Evolutionary conservation across 179 eudicot species (phyloP).

Genomic region (Amaranthus tricolor): DNA sequence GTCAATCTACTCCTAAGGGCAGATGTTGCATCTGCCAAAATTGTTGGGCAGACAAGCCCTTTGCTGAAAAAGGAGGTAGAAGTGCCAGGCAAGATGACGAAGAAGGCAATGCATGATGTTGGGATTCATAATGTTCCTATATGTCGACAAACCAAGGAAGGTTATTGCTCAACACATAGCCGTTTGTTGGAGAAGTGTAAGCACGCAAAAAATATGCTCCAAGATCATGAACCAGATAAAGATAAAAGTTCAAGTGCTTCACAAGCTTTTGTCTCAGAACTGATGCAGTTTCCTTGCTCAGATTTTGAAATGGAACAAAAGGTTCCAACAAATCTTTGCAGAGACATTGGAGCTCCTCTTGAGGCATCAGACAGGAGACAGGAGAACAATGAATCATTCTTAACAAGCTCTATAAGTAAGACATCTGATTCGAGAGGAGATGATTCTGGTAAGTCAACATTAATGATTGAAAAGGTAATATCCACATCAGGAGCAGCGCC

Average conservation of each 20-base stretch:
- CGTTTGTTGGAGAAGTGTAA: slow-evolving; percentile 27
- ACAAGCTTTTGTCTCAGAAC: slow-evolving; percentile 11
- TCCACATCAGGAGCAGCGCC: slow-evolving; percentile 22
- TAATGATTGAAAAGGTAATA: slow-evolving; percentile 12
- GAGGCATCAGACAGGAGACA: slow-evolving; percentile 12
- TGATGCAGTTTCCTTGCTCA: slow-evolving; percentile 21
- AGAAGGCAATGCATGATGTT: slow-evolving; percentile 24
- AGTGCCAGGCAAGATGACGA: slow-evolving; percentile 31
- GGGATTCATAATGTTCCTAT: slow-evolving; percentile 8
- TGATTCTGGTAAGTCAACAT: slow-evolving; percentile 10
- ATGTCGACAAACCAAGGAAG: slow-evolving; percentile 21
- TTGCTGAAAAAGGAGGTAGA: slow-evolving; percentile 36
- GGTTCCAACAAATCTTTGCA: slow-evolving; percentile 8
- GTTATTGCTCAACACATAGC: slow-evolving; percentile 22
- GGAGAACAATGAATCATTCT: background rate
- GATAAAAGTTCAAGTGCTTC: slow-evolving; percentile 22
- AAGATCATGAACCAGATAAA: slow-evolving; percentile 21
- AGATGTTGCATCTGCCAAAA: slow-evolving; percentile 35
- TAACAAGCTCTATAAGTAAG: slow-evolving; percentile 13
- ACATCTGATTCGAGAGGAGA: slow-evolving; percentile 4
- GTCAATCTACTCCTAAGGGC: slow-evolving; percentile 30
- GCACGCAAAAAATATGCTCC: slow-evolving; percentile 21
- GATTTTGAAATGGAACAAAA: slow-evolving; percentile 18
- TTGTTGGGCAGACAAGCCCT: slow-evolving; percentile 31
- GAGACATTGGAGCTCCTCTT: slow-evolving; percentile 18